Evolutionary conservation across 78 protist species (phyloP), one percentile per base, ranked within the genome.

Genomic region (Cyanophora paradoxa): DNA sequence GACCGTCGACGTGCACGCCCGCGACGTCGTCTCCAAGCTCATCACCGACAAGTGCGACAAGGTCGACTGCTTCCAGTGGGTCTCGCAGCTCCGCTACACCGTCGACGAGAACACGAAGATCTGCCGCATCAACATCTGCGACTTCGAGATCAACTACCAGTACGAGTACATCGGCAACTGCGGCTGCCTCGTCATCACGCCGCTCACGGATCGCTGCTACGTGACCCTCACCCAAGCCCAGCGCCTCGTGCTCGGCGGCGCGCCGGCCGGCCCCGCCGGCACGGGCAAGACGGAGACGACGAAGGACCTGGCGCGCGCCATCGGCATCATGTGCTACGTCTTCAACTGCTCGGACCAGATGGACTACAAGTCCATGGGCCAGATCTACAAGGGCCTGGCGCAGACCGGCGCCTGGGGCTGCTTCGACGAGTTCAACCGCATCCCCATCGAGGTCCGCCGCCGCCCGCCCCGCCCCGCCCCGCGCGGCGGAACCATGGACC

Each of bases 191-290:
- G 97, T 93, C 58, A 83, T 93, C 72, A 93, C 97, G 4, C 90
- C 92, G 31, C 86, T 92, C 26, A 92, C 96, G n/a, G 96, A 92
- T 36, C 79, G 96, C 28, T 89, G 93, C 81, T 93, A 93, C 90
- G 87, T 93, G 78, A 93, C 97, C 2, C 86, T 90, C 39, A 76
- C 92, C 6, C 97, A 93, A 48, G 75, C 95, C 3, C 82, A 89
- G 37, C 86, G 81, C 10, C 86, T 91, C 48, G 62, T 59, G 57
- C 84, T 85, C 85, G 92, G 93, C 24, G 94, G 94, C n/a, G 89
- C 94, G 22, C 97, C 97, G 0, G 94, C 94, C 0, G 97, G 97
- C 0, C 97, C 97, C 20, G 97, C 97, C 24, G 96, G 96, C 3
- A 92, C 96, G 0, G 96, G 96, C 28, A 92, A 92, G 77, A 92